Evolutionary conservation across 1,284 basidiomycete species (phyloP).

Genomic region (Cryptococcus deneoformans): DNA sequence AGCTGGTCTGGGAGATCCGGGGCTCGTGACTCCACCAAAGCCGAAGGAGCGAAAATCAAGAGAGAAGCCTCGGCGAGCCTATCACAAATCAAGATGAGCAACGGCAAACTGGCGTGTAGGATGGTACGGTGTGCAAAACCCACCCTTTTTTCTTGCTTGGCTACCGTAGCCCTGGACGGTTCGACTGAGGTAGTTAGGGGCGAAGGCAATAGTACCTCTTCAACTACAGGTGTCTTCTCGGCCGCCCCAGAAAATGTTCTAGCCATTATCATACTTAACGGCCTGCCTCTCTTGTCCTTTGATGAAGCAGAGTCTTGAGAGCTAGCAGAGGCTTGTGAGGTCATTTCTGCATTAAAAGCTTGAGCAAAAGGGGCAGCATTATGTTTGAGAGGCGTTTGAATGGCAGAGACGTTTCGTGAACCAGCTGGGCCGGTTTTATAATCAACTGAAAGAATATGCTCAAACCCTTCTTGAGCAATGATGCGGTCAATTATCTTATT

Average conservation of each 20-base stretch:
- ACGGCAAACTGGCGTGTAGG: too few relatives aligned
- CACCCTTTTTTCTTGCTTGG: too few relatives aligned
- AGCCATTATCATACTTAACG: conserved; percentile 29
- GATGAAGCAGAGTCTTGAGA: neutral
- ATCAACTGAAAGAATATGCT: conserved; percentile 85
- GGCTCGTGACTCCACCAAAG: conserved; percentile 24
- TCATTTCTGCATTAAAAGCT: neutral
- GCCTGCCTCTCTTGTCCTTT: conserved; percentile 22
- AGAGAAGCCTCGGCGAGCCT: conserved; percentile 38
- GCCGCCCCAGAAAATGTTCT: conserved; percentile 14
- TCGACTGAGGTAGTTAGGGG: too few relatives aligned
- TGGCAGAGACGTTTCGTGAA: neutral
- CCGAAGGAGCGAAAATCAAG: conserved; percentile 46
- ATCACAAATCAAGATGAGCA: too few relatives aligned
- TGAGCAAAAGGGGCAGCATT: neutral
- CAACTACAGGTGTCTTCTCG: neutral
- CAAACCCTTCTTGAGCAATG: conserved; percentile 88
- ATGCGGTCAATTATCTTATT: conserved; percentile 82
- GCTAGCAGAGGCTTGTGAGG: neutral
- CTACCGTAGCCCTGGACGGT: too few relatives aligned
- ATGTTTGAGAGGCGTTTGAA: conserved; percentile 9
- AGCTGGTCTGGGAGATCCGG: conserved; percentile 7
- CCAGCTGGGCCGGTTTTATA: conserved; percentile 55
- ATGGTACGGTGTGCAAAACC: too few relatives aligned
- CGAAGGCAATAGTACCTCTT: too few relatives aligned